Conservation (phyloP, 176 grass and related monocot genomes). For the Tuctoria greenei region DNA sequence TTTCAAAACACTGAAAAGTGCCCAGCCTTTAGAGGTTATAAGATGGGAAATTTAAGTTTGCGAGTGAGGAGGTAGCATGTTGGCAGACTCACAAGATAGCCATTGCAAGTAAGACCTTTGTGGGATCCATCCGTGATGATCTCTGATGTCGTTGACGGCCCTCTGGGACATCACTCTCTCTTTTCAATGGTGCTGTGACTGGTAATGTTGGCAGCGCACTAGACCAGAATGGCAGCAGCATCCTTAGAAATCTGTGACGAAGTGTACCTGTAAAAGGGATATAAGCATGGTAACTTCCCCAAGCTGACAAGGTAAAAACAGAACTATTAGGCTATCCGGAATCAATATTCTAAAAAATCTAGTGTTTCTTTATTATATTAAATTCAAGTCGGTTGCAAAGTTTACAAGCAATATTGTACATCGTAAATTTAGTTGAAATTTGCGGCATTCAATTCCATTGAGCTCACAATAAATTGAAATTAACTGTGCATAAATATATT, state of each 20-base stretch:
- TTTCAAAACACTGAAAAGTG: background rate
- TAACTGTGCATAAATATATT: background rate
- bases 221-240: slow-evolving; percentile 98
- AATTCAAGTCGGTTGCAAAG: slow-evolving; percentile 19
- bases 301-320: slow-evolving; percentile 7
- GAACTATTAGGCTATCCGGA: slow-evolving; percentile 11
- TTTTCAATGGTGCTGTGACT: slow-evolving; percentile 73
- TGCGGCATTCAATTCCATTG: too few relatives aligned
- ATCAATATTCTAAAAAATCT: slow-evolving; percentile 11
- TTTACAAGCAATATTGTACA: background rate
- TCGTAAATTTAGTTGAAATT: too few relatives aligned
- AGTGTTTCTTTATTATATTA: background rate
- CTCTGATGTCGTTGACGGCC: slow-evolving; percentile 62
- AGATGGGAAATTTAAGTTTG: background rate
- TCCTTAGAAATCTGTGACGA: slow-evolving; percentile 83
- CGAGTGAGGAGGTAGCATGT: background rate
- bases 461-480: background rate
- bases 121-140: slow-evolving; percentile 81
- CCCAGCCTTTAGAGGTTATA: background rate
- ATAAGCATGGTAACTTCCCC: slow-evolving; percentile 36
- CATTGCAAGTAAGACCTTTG: slow-evolving; percentile 84
- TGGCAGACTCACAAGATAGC: slow-evolving; percentile 75
- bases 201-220: slow-evolving; percentile 81
- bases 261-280: slow-evolving; percentile 62
- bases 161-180: slow-evolving; percentile 73